Base-by-base conservation (phyloP, 495 filamentous ascomycete genomes). In the Penicillium roqueforti region DNA sequence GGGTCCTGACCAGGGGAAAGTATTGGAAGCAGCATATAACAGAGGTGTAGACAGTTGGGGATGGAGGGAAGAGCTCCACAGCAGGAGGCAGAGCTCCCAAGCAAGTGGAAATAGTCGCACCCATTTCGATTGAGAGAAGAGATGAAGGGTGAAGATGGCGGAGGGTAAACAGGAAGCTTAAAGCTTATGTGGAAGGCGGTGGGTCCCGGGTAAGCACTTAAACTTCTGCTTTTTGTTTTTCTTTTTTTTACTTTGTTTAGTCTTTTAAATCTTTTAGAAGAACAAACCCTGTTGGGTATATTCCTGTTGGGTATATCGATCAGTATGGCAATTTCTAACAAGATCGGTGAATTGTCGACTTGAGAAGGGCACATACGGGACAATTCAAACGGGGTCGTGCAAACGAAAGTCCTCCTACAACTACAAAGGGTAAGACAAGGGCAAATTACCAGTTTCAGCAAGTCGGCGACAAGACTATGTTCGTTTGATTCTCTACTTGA, bases 11-110 rank as follows among this genome's bases (percentile, higher is more conserved):
- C 65, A 73, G 23, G 6, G 73, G 74, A 45, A 78, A 76, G 55
- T 69, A 84, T 56, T 83, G 67, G 57, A 76, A 79, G 59, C 78
- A 60, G 53, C 80, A 68, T 14, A 75, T 45, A 9, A 80, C 60
- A 41, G 73, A 75, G 44, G 76, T 75, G 43, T 84, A 78, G n/a
- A 62, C 73, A 38, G 62, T 56, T 16, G 75, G 76, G 19, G 71
- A 77, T 7, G 80, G 79, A 14, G 78, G 79, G 58, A 76, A 70
- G 68, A 81, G 80, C 31, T 70, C 62, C 6, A 37, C 25, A 16
- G 55, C 20, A 1, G 66, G 23, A 20, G 70, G 63, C 23, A 70
- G 38, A 19, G 57, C 46, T 6, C 55, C 42, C 51, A 62, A 37
- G 7, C 20, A 23, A 7, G 65, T 55, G 16, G 68, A 68, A 1